Percentiles rank a stretch among this genome's conserved stretches.
Conservation (phyloP, 2,329 filamentous ascomycete species). For the Dothistroma pini region DNA sequence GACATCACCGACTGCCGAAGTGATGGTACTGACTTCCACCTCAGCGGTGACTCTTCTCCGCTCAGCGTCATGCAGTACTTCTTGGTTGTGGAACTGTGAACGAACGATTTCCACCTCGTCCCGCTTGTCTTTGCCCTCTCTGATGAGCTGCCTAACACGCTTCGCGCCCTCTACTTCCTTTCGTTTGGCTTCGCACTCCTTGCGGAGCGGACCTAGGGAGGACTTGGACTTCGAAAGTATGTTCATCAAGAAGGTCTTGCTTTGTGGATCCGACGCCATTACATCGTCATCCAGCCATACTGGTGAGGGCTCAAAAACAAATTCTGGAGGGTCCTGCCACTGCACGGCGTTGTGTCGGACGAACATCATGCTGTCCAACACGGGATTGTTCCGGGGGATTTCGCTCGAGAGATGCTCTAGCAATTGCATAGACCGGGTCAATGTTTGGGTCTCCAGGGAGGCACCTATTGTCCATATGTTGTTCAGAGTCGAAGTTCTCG, state of each 20-base stretch:
- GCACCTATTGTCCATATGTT: conserved; percentile 78
- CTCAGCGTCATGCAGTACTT: conserved; percentile 79
- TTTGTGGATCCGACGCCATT: conserved; percentile 81
- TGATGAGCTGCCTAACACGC: conserved; percentile 67
- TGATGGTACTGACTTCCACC: conserved; percentile 89
- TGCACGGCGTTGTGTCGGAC: conserved; percentile 78
- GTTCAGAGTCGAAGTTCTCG: conserved; percentile 79
- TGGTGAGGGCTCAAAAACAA: conserved; percentile 87
- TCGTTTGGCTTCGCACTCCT: conserved; percentile 80
- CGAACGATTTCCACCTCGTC: conserved; percentile 84
- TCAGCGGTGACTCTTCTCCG: conserved; percentile 82
- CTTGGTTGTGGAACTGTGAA: conserved; percentile 78
- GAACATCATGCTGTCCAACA: conserved; percentile 97
- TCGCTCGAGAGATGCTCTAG: conserved; percentile 72
- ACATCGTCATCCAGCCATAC: conserved; percentile 92
- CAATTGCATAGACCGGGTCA: conserved; percentile 68
- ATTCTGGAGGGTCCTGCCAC: conserved; percentile 81
- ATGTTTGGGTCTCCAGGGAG: conserved; percentile 72
- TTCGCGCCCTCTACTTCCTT: conserved; percentile 79
- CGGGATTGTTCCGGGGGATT: conserved; percentile 81
- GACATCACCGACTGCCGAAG: conserved; percentile 84
- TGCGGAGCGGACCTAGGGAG: conserved; percentile 72
- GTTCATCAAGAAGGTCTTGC: conserved; percentile 88
- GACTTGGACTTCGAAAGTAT: conserved; percentile 86
- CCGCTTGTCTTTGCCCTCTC: conserved; percentile 80